Evolutionary conservation across 208 protist species (phyloP).

Genomic region (Tritrichomonas foetus): DNA sequence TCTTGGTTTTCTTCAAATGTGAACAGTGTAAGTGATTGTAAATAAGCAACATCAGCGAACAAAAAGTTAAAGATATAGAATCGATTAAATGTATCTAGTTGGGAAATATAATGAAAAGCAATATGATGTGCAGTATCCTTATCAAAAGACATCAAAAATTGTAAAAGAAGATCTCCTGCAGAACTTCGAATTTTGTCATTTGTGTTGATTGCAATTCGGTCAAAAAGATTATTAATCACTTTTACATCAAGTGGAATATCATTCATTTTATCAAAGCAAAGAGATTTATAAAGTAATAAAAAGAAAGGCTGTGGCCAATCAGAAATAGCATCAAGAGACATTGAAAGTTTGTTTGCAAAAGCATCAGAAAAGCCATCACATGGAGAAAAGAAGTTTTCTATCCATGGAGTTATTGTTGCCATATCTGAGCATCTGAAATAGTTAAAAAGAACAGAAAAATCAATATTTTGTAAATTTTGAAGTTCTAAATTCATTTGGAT

Average conservation of each 20-base stretch:
- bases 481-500: not conserved
- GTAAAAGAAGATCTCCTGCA: not conserved
- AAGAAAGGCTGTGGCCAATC: not conserved
- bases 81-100: not conserved
- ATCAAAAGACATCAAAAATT: not conserved
- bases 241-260: not conserved
- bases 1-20: not conserved
- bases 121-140: not conserved
- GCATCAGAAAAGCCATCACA: not conserved
- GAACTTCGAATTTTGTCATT: not conserved
- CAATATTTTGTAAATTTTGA: not conserved
- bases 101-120: not conserved
- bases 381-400: not conserved
- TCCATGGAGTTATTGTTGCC: not conserved
- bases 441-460: not conserved
- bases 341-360: not conserved
- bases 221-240: not conserved
- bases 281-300: not conserved
- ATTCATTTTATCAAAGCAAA: not conserved
- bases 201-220: not conserved
- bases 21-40: not conserved
- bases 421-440: not conserved
- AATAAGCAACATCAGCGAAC: not conserved
- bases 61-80: not conserved
- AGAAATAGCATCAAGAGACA: not conserved